Conservation (phyloP, 1,284 basidiomycete species). For the Trametes versicolor region DNA sequence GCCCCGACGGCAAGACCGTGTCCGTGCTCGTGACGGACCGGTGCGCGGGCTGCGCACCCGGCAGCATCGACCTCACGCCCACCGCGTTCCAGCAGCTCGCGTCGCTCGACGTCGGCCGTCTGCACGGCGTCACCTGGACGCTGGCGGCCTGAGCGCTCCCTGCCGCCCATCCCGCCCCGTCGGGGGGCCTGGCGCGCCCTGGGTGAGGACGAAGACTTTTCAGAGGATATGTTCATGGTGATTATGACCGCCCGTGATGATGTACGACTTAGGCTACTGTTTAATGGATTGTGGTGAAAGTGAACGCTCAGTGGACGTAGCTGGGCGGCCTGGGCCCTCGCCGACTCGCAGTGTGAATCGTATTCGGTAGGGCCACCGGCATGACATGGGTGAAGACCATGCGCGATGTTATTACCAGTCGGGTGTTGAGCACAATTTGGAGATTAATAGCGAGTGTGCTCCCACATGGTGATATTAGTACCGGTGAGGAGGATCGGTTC, state of each 20-base stretch:
- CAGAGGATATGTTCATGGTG: constrained; percentile 7
- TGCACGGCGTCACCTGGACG: constrained; percentile 36
- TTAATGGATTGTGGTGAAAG: constrained; percentile 21
- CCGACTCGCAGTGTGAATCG: too few species aligned
- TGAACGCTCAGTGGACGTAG: neutral
- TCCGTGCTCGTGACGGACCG: constrained; percentile 52
- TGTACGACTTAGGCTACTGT: constrained; percentile 29
- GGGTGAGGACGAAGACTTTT: neutral
- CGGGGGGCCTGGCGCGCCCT: constrained; percentile 2
- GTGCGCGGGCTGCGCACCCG: constrained; percentile 51
- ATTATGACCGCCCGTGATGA: constrained; percentile 11
- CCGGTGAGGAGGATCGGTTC: too few species aligned
- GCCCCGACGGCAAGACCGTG: constrained; percentile 45
- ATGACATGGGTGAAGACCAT: too few species aligned
- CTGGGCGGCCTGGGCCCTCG: too few species aligned
- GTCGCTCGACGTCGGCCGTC: constrained; percentile 33
- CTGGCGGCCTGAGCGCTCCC: constrained; percentile 10
- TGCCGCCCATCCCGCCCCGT: neutral
- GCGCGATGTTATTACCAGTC: too few species aligned
- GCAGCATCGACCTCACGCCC: constrained; percentile 53
- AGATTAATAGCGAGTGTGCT: too few species aligned
- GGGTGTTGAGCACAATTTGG: too few species aligned
- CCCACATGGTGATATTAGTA: too few species aligned
- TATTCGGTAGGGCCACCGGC: too few species aligned
- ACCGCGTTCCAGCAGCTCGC: constrained; percentile 53